Base-by-base conservation (phyloP, 495 filamentous ascomycete genomes). In the Hypoxylon trugodes region DNA sequence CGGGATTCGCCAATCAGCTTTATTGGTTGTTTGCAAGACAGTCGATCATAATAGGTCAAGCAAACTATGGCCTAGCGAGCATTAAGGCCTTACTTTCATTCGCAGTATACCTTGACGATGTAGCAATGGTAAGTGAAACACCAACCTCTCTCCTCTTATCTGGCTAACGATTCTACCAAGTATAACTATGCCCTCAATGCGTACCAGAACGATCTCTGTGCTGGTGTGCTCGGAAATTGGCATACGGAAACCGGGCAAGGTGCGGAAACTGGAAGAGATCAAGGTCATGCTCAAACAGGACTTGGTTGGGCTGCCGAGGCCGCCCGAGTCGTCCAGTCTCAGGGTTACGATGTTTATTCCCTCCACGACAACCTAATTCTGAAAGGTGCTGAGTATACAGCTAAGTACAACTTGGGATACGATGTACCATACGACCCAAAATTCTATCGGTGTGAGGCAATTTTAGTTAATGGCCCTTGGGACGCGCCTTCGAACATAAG, bases 31-130 rank as follows among this genome's bases (percentile, higher is more conserved):
- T 55, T 49, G 66, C 69, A 1, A 68, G 74, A 3, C 74, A 76
- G 47, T 61, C 55, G 0, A 61, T 68, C 1, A 59, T 74, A 26
- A 70, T 75, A 46, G 73, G 76, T 1, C 75, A 79, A 47, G 74
- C 65, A 1, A 72, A 73, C 37, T 73, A 73, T 42, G 66, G 71
- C n/a, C 59, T 72, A 48, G 69, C 60, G 6, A 72, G 70, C 41
- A 77, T 77, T 30, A 73, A 73, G 30, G 63, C 71, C 0, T 51
- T 77, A 8, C 36, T 79, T n/a, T 70, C 54, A 15, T 76, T 79
- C 56, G 71, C 74, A 3, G 73, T 76, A 7, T 79, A 79, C 46
- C 61, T 77, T 9, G 72, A 78, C 13, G 76, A 77, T 48, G 69
- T 77, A 16, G 46, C 57, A 7, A 46, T 76, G 57, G 75, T 74